Evolutionary conservation across 441 rosid species (phyloP).

Genomic region (Hura crepitans): DNA sequence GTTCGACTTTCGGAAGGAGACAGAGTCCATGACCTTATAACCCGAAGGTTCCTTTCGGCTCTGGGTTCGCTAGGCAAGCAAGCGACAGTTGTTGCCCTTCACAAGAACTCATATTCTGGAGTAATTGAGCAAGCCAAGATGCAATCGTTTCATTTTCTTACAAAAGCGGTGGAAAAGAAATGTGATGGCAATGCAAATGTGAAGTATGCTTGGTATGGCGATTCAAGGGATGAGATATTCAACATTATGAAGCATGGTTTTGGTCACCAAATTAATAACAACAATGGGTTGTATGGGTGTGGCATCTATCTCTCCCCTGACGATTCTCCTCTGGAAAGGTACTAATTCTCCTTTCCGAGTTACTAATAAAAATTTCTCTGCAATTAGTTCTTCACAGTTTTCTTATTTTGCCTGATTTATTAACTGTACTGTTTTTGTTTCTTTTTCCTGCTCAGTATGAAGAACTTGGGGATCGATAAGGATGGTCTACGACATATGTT

Average conservation of each 20-base stretch:
- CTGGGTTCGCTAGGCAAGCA: conserved; percentile 42
- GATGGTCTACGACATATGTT: conserved; percentile 60
- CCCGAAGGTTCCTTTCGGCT: conserved; percentile 37
- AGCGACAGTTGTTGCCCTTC: conserved; percentile 36
- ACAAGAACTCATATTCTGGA: conserved; percentile 34
- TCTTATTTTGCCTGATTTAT: background rate
- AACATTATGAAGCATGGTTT: conserved; percentile 58
- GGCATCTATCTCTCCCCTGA: conserved; percentile 69
- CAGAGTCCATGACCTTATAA: conserved; percentile 42
- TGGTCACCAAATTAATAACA: conserved; percentile 26
- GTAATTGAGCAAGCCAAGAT: conserved; percentile 42
- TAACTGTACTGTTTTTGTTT: background rate
- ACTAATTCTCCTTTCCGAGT: background rate
- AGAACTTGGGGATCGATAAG: conserved; percentile 34
- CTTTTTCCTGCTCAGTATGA: conserved; percentile 33
- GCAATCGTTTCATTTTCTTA: conserved; percentile 47
- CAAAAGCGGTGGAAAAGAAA: conserved; percentile 48
- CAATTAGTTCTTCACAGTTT: too few relatives aligned
- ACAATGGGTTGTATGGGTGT: conserved; percentile 47
- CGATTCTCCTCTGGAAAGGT: conserved; percentile 59
- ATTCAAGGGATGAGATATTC: conserved; percentile 34
- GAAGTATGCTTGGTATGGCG: conserved; percentile 61
- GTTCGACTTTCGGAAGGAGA: conserved; percentile 45
- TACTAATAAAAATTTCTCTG: too few relatives aligned
- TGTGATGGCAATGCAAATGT: conserved; percentile 47